These are phyloP conservation scores for Cucurbita pepo DNA, from an alignment of 306 rosid species.

Conservation along the genomic window DNA sequence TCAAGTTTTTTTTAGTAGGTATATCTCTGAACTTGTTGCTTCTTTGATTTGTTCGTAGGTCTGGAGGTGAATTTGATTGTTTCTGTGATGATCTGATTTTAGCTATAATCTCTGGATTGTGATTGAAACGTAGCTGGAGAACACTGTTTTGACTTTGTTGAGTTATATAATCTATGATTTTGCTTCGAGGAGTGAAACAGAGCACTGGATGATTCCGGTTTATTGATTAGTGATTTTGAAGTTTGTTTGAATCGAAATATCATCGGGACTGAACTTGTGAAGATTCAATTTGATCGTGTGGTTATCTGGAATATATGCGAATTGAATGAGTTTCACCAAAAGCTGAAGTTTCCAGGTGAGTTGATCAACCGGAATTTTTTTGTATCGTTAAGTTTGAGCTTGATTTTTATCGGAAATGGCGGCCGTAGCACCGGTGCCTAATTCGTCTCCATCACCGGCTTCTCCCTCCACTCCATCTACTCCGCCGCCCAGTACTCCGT, in stretches of 20 bases:
- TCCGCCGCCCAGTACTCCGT: constrained; percentile 4
- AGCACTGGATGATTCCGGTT: neutral
- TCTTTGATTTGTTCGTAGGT: no score
- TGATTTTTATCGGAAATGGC: constrained; percentile 31
- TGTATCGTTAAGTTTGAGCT: neutral
- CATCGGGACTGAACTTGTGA: neutral
- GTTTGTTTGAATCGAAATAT: neutral
- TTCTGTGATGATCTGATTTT: neutral
- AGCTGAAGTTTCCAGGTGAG: constrained; percentile 9
- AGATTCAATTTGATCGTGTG: neutral
- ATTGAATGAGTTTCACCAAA: neutral
- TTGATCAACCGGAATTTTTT: neutral
- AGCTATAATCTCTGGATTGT: neutral
- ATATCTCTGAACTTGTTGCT: neutral
- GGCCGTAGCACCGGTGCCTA: constrained; percentile 44
- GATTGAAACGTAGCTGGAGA: neutral
- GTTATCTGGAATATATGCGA: neutral
- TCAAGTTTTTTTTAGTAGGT: neutral
- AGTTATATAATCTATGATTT: neutral
- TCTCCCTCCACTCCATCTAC: constrained; percentile 12
- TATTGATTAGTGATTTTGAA: neutral
- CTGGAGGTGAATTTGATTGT: neutral
- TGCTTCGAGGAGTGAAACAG: neutral
- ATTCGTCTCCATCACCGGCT: constrained; percentile 27
- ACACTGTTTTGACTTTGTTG: neutral